A percentile compares a stretch with the other conserved stretches of the same genome.
phyloP scores from a whole-genome alignment of 495 filamentous ascomycete species.

The Xylaria palmicola region DNA sequence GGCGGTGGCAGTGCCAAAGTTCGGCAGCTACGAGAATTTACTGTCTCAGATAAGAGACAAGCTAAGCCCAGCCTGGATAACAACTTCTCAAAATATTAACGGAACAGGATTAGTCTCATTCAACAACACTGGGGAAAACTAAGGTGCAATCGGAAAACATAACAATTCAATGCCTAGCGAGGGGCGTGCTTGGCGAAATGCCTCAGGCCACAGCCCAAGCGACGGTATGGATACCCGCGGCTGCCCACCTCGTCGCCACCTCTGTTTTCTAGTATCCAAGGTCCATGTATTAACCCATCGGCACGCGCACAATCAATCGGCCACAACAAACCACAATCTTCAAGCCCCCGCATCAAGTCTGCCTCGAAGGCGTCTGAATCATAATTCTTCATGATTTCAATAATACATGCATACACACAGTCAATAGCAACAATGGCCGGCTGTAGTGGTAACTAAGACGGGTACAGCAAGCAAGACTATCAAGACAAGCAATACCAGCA shows the following conservation, averaged over 20 bases:
- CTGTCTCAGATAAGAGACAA: neutral
- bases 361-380: neutral
- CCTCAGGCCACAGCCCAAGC: slow-evolving; percentile 5
- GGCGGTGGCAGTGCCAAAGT: slow-evolving; percentile 5
- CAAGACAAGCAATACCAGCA: too few species aligned
- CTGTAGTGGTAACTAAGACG: slow-evolving; percentile 1
- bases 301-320: neutral
- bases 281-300: neutral
- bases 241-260: slow-evolving; percentile 11
- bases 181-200: slow-evolving; percentile 4
- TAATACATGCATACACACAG: neutral
- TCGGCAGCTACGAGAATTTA: too few species aligned
- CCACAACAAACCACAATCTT: slow-evolving; percentile 4
- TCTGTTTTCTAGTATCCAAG: neutral
- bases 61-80: slow-evolving; percentile 2
- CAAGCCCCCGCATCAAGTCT: neutral
- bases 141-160: neutral
- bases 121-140: neutral
- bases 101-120: slow-evolving; percentile 5
- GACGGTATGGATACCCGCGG: slow-evolving; percentile 11
- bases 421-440: slow-evolving; percentile 7
- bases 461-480: slow-evolving; percentile 5
- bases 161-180: slow-evolving; percentile 1
- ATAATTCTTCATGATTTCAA: neutral
- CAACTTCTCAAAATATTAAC: neutral